Percentiles rank a stretch among this genome's conserved stretches.
phyloP scores from a whole-genome alignment of 2,329 filamentous ascomycete genomes.

The Cladosporium sp. region DNA sequence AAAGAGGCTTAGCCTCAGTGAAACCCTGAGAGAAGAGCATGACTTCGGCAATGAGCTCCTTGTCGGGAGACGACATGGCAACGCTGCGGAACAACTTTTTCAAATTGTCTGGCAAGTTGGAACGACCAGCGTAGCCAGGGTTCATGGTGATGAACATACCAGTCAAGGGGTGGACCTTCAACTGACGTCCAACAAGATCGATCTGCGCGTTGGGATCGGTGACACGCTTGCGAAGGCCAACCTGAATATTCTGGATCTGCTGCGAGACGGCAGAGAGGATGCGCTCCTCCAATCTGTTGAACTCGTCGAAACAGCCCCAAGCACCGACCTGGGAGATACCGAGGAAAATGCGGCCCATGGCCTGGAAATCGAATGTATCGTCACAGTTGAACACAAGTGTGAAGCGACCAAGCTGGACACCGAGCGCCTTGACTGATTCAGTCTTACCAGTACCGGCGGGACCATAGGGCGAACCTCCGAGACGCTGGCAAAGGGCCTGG shows the following conservation, averaged over 20 bases:
- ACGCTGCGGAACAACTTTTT: constrained; percentile 99
- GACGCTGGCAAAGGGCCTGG: constrained; percentile 88
- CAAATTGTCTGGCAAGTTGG: constrained; percentile 95
- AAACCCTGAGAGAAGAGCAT: constrained; percentile 99
- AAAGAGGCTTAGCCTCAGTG: constrained; percentile 89
- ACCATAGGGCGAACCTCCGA: constrained; percentile 95
- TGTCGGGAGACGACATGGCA: constrained; percentile 99
- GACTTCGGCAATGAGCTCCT: constrained; percentile 98
- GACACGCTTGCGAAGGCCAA: constrained; percentile 82
- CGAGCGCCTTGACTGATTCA: constrained; percentile 96
- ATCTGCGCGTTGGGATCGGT: constrained; percentile 86
- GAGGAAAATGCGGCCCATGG: constrained; percentile 98
- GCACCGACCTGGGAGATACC: constrained; percentile 98
- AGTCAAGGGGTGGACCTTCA: constrained; percentile 87
- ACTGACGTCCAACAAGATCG: constrained; percentile 86
- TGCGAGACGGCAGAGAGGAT: constrained; percentile 98
- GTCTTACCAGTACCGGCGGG: constrained; percentile 98
- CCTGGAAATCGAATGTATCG: constrained; percentile 99
- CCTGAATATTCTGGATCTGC: constrained; percentile 98
- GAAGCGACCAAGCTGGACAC: constrained; percentile 93
- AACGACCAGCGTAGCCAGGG: constrained; percentile 95
- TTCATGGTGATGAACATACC: constrained; percentile 99
- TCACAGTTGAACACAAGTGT: constrained; percentile 99
- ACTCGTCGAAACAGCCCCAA: constrained; percentile 99
- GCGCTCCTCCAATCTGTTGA: constrained; percentile 96